A percentile compares a stretch with the other conserved stretches of the same genome.
These are phyloP conservation scores for Leccinum griseonigrum DNA, from an alignment of 1,284 basidiomycete species.

Conservation along the genomic window DNA sequence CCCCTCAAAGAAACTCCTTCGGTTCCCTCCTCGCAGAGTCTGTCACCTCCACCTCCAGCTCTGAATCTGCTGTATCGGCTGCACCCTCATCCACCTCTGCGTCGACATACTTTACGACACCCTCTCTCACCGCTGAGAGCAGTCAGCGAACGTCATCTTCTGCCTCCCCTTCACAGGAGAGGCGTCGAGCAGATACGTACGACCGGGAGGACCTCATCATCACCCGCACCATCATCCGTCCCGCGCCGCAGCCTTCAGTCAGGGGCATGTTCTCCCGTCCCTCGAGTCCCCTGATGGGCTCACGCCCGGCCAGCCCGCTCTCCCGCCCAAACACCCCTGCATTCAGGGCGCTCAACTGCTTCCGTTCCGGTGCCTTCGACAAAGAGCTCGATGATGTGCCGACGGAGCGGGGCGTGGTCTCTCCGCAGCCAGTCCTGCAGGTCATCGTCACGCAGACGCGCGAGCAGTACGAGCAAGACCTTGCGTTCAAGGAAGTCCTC, in stretches of 20 bases:
- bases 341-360: slow-evolving; percentile 31
- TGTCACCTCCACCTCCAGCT: slow-evolving; percentile 13
- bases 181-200: slow-evolving; percentile 22
- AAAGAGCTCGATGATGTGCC: slow-evolving; percentile 16
- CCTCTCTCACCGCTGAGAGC: slow-evolving; percentile 18
- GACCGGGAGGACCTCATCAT: slow-evolving; percentile 33
- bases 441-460: slow-evolving; percentile 35
- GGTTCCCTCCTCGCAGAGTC: slow-evolving; percentile 19
- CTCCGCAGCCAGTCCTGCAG: slow-evolving; percentile 26
- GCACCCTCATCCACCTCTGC: slow-evolving; percentile 9
- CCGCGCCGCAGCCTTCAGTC: slow-evolving; percentile 15
- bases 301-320: slow-evolving; percentile 26
- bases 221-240: slow-evolving; percentile 34
- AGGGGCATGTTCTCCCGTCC: slow-evolving; percentile 21
- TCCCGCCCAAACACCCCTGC: slow-evolving; percentile 27
- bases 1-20: slow-evolving; percentile 19
- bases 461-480: slow-evolving; percentile 33
- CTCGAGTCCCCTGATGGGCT: slow-evolving; percentile 20
- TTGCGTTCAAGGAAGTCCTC: slow-evolving; percentile 31
- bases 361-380: slow-evolving; percentile 27
- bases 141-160: slow-evolving; percentile 6
- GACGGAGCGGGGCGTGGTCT: slow-evolving; percentile 10
- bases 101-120: slow-evolving; percentile 24
- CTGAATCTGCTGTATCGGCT: slow-evolving; percentile 11
- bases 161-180: not conserved